Conservation (phyloP, 306 rosid genomes). For the Prunus mongolica region DNA sequence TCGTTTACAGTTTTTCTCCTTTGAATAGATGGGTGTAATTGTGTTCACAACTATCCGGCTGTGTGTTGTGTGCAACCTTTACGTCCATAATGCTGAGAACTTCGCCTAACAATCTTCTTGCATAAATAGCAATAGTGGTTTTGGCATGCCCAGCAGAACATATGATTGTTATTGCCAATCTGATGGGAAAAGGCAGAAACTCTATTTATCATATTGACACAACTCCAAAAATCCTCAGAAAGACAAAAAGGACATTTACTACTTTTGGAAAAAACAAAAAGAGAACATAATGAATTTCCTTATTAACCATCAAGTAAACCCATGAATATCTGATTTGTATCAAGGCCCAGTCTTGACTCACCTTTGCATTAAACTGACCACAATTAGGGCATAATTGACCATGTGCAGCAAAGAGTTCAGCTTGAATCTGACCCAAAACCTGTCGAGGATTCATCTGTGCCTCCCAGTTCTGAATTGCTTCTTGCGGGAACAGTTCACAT, state of each 20-base stretch:
- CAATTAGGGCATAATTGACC: slow-evolving; percentile 70
- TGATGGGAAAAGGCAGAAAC: slow-evolving; percentile 27
- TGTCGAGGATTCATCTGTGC: slow-evolving; percentile 62
- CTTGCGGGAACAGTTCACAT: slow-evolving; percentile 77
- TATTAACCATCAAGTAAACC: neutral
- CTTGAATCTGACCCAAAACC: slow-evolving; percentile 57
- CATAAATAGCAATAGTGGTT: slow-evolving; percentile 78
- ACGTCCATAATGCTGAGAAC: slow-evolving; percentile 76
- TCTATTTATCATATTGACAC: slow-evolving; percentile 11
- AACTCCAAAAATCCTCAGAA: neutral
- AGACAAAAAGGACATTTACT: too few species aligned
- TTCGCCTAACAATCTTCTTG: slow-evolving; percentile 58
- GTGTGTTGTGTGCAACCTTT: slow-evolving; percentile 84
- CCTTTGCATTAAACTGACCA: slow-evolving; percentile 88
- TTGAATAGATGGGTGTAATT: neutral
- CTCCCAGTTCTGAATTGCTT: slow-evolving; percentile 55
- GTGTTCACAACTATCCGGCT: slow-evolving; percentile 35
- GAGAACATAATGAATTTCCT: neutral
- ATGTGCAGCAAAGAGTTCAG: slow-evolving; percentile 36
- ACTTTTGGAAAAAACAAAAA: neutral
- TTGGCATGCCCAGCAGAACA: slow-evolving; percentile 88
- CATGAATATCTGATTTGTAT: neutral
- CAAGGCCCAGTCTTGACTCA: slow-evolving; percentile 27
- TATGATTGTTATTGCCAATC: slow-evolving; percentile 82
- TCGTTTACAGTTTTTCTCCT: neutral